Evolutionary conservation across 179 eudicot genomes (phyloP).

Genomic region (Silene coronaria): DNA sequence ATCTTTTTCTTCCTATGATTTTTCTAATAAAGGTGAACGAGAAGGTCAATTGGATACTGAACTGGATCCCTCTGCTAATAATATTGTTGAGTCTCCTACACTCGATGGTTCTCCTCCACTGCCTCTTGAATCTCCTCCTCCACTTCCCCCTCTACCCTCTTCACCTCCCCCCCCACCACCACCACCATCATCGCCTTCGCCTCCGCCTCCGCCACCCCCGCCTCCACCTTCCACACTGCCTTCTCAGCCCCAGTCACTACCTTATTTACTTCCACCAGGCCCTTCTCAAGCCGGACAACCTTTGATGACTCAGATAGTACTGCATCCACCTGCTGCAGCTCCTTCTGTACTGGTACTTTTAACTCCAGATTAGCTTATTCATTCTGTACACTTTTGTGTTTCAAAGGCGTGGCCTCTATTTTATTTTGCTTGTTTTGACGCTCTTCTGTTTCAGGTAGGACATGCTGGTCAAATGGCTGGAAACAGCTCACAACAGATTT

Average conservation of each 20-base stretch:
- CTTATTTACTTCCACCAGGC: constrained; percentile 32
- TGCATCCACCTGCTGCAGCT: constrained; percentile 8
- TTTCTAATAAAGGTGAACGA: constrained; percentile 26
- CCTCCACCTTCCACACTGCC: constrained; percentile 38
- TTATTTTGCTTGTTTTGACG: constrained; percentile 10
- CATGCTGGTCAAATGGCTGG: constrained; percentile 40
- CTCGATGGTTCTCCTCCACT: constrained; percentile 75
- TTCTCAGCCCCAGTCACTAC: constrained; percentile 21
- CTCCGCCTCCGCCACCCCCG: constrained; percentile 49
- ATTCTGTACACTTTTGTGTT: constrained; percentile 23
- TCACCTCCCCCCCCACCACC: constrained; percentile 66
- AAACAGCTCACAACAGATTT: constrained; percentile 44
- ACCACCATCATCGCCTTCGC: constrained; percentile 36
- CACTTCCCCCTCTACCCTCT: constrained; percentile 76
- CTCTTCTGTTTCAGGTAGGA: constrained; percentile 38
- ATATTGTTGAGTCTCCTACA: constrained; percentile 30
- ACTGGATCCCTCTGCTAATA: constrained; percentile 26
- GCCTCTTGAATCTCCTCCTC: constrained; percentile 80
- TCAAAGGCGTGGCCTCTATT: background rate
- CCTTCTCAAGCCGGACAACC: constrained; percentile 40
- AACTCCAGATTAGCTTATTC: constrained; percentile 23
- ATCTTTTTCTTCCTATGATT: constrained; percentile 25
- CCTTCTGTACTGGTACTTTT: constrained; percentile 28
- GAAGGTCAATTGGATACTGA: constrained; percentile 30
- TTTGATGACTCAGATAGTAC: constrained; percentile 23